phyloP scores from a whole-genome alignment of 345 rosid species.

The Aquilaria malaccensis region DNA sequence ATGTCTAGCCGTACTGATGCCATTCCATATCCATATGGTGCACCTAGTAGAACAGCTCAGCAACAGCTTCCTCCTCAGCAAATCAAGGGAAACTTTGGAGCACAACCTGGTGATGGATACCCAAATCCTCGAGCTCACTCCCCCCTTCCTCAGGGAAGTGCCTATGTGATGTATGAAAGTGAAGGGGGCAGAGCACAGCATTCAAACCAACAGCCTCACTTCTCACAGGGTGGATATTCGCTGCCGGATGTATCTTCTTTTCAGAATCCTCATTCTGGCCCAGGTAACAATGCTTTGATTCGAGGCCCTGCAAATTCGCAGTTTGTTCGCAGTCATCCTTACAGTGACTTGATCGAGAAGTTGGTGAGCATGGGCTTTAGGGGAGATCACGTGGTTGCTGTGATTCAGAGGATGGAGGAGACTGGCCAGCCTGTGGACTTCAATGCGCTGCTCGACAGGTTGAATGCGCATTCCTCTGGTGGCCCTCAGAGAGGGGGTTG shows the following conservation, averaged over 20 bases:
- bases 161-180: constrained; percentile 68
- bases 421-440: constrained; percentile 86
- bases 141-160: constrained; percentile 49
- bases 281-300: constrained; percentile 34
- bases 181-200: constrained; percentile 58
- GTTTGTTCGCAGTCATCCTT: constrained; percentile 55
- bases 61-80: constrained; percentile 70
- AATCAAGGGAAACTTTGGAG: constrained; percentile 51
- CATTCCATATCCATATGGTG: constrained; percentile 63
- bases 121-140: constrained; percentile 43
- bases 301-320: constrained; percentile 42
- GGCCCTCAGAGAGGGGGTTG: constrained; percentile 73
- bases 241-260: constrained; percentile 30
- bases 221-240: constrained; percentile 64
- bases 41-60: constrained; percentile 42
- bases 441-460: constrained; percentile 72
- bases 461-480: constrained; percentile 60
- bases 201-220: constrained; percentile 52
- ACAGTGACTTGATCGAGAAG: constrained; percentile 77
- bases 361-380: constrained; percentile 89
- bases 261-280: constrained; percentile 42
- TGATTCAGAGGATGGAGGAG: constrained; percentile 95
- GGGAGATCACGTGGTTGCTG: constrained; percentile 59
- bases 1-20: constrained; percentile 48
- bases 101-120: constrained; percentile 61